Base-by-base conservation (phyloP, 2,329 filamentous ascomycete species). In the Talaromyces sp. region DNA sequence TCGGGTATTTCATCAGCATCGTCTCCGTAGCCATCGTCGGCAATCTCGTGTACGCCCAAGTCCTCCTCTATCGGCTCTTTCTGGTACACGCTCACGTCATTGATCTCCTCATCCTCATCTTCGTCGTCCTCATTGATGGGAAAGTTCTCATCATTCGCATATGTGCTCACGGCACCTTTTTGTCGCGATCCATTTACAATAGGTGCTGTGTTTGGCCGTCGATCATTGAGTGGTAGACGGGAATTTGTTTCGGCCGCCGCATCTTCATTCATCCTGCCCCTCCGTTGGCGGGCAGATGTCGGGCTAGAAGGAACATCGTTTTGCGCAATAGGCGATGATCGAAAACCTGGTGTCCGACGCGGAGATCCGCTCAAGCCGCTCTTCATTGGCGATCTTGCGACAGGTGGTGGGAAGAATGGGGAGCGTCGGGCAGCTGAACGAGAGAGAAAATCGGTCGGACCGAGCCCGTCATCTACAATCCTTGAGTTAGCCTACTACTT, bases 341-440 rank as follows among this genome's bases (percentile, higher is more conserved):
- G 75, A 63, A 81, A 65, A 27, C 73, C 75, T 3, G 77, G 76
- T 4, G 79, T 80, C 65, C 78, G 74, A 52, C 79, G 77, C 3
- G 80, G 77, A 48, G 78, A 78, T 7, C 79, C 78, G 59, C 74
- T 76, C 61, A 81, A 69, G 31, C 76, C 74, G 22, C 76, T 76
- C 70, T 82, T 83, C 59, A 78, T 75, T 2, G 81, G 81, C 22
- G 81, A 82, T 62, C 78, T 76, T 10, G 79, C 78, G 61, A 78
- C 73, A 11, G 79, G 76, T 11, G 76, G 76, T 14, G 75, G 79
- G 3, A 80, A 67, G 60, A 75, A 77, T 41, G 74, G 72, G 47
- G 68, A 71, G 50, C 76, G 76, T 60, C 74, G 70, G 22, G 71
- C 71, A 65, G 75, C 75, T 24, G 72, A 69, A 48, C 72, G 69